Base-by-base conservation (phyloP, 1,139 yeast genomes). In the Blastobotrys serpentis region DNA sequence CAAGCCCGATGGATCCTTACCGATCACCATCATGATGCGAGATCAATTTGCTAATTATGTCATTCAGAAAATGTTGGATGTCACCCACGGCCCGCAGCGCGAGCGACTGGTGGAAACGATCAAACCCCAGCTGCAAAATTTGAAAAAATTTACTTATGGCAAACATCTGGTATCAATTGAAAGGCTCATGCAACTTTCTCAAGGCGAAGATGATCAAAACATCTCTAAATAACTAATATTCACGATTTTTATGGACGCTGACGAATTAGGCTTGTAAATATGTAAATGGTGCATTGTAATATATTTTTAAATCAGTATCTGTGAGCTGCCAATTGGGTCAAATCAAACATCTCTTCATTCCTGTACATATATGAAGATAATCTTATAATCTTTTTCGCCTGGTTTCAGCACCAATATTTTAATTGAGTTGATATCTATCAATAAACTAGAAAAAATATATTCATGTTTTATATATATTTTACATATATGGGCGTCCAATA, bases 21-120 rank as follows among this genome's bases (percentile, higher is more conserved):
- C 64, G 50, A 65, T 50, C 63, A 70, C 57, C 10, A 79, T 76
- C 40, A 89, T 92, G 98, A 90, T 94, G 89, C 87, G 88, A 65
- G 98, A 92, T 67, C 98, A 92, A 65, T 94, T 85, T 70, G 98
- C 98, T 17, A 92, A 92, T 67, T 92, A 92, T 65, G 99, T 92
- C 42, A 88, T 92, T 50, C 98, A 92, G 68, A 92, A 92, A 66
- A 76, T 94, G 60, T 89, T 92, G 34, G 96, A 87, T 58, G 86
- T 86, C 2, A 79, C 94, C 6, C 77, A 76, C 52, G 84, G 86
- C 46, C 22, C 4, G 22, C 88, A 87, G 53, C 61, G 69, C 38
- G 69, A 65, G 26, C 60, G 65, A 23, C 62, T 73, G 18, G 73
- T 70, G 17, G 53, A 56, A 19, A 63, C 63, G 38, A 72, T 73